These are phyloP conservation scores for Hemisphaericaspora nanyangensis DNA, from an alignment of 805 yeast genomes.

Conservation along the genomic window DNA sequence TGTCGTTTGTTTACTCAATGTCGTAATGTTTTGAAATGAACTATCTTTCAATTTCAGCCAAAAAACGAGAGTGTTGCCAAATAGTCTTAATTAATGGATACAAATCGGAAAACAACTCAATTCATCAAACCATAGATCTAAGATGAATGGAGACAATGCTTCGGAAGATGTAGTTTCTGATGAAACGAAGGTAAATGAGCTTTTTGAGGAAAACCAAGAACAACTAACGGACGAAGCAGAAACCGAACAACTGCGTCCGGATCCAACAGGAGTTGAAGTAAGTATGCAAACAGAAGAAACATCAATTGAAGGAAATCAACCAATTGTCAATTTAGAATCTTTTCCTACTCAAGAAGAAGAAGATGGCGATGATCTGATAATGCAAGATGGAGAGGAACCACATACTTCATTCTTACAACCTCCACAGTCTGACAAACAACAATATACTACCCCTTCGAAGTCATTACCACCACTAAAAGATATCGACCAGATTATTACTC, in stretches of 20 bases:
- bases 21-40: not conserved
- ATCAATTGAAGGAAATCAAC: too few species aligned
- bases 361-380: slow-evolving; percentile 4
- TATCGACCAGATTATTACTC: slow-evolving; percentile 38
- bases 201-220: slow-evolving; percentile 4
- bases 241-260: too few species aligned
- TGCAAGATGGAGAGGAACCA: slow-evolving; percentile 10
- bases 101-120: too few species aligned
- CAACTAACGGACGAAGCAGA: too few species aligned
- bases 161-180: slow-evolving; percentile 4
- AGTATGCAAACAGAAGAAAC: too few species aligned
- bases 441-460: slow-evolving; percentile 39
- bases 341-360: too few species aligned
- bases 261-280: too few species aligned
- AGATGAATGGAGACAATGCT: slow-evolving; percentile 2
- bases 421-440: slow-evolving; percentile 6
- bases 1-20: not conserved
- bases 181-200: slow-evolving; percentile 3
- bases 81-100: too few species aligned
- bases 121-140: too few species aligned
- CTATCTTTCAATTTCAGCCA: too few species aligned
- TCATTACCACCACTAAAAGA: slow-evolving; percentile 40
- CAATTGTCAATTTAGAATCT: too few species aligned
- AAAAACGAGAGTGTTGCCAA: not conserved
- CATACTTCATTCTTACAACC: slow-evolving; percentile 9